These are phyloP conservation scores for Capsicum rhomboideum DNA, from an alignment of 257 asterid species.

Conservation along the genomic window DNA sequence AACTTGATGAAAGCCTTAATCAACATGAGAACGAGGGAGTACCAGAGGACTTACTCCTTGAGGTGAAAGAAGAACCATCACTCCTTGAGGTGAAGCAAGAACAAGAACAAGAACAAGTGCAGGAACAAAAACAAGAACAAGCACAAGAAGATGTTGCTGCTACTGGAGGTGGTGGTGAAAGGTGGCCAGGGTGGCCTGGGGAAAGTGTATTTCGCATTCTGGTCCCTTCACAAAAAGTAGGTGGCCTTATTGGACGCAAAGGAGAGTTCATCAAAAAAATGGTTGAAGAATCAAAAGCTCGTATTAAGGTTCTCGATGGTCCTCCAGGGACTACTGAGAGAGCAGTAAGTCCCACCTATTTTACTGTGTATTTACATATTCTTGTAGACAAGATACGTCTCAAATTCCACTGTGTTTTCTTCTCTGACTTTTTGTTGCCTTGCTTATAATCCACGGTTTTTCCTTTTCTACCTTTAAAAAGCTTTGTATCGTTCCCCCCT, in stretches of 20 bases:
- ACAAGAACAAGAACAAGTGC: neutral
- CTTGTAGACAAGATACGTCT: neutral
- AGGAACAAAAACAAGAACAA: conserved; percentile 21
- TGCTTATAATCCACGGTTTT: neutral
- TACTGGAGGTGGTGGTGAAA: conserved; percentile 46
- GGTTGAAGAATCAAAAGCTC: conserved; percentile 93
- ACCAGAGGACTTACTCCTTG: conserved; percentile 6
- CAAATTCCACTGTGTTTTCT: neutral
- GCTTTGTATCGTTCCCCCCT: neutral
- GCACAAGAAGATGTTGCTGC: conserved; percentile 35
- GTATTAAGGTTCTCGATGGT: conserved; percentile 96
- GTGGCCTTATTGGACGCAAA: conserved; percentile 95
- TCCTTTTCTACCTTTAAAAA: neutral
- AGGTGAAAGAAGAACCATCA: neutral
- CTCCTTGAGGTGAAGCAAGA: conserved; percentile 6
- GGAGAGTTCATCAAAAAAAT: conserved; percentile 92
- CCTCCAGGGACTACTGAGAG: conserved; percentile 93
- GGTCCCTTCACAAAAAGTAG: conserved; percentile 97
- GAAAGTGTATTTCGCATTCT: conserved; percentile 85
- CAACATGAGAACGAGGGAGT: conserved; percentile 19
- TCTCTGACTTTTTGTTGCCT: neutral
- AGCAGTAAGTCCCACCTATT: conserved; percentile 61
- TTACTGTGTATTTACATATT: neutral
- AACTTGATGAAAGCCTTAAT: conserved; percentile 30
- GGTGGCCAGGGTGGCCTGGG: conserved; percentile 99